Conservation (phyloP, 1,284 basidiomycete genomes). For the Xanthoconium separans region DNA sequence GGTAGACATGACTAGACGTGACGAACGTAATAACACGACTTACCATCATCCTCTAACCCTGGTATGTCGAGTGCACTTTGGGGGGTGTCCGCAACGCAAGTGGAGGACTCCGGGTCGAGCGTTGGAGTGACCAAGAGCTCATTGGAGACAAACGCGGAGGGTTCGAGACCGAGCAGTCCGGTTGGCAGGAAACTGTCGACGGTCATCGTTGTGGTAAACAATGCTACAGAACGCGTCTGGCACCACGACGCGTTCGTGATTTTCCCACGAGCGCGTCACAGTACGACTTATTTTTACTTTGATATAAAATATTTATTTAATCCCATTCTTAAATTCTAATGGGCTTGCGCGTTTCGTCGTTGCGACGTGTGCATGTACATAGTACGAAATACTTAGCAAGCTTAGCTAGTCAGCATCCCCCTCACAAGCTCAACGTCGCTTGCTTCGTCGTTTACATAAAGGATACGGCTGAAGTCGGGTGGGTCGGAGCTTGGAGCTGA, state of each 20-base stretch:
- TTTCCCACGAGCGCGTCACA: conserved; percentile 21
- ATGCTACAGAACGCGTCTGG: conserved; percentile 1
- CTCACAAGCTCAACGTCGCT: too few species aligned
- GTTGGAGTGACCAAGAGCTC: conserved; percentile 30
- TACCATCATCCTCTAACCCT: conserved; percentile 7
- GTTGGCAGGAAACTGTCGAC: conserved; percentile 22
- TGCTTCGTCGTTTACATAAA: conserved; percentile 22
- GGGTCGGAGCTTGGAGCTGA: conserved; percentile 31
- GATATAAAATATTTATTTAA: too few species aligned
- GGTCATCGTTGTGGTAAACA: conserved; percentile 1
- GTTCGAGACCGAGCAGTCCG: conserved; percentile 21
- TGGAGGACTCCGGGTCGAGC: not conserved
- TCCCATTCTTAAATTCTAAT: too few species aligned
- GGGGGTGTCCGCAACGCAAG: not conserved
- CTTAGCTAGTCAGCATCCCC: too few species aligned
- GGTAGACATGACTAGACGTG: not conserved
- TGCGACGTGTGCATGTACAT: too few species aligned
- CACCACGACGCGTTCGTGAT: conserved; percentile 10
- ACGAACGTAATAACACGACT: not conserved
- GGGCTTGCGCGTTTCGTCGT: too few species aligned
- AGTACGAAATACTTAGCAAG: too few species aligned
- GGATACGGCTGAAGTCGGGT: conserved; percentile 31
- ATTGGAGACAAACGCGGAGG: conserved; percentile 27
- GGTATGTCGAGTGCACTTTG: conserved; percentile 9
- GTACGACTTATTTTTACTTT: too few species aligned